A percentile compares a stretch with the other conserved stretches of the same genome.
Conservation (phyloP, 2,329 filamentous ascomycete species). For the Talaromyces islandicus region DNA sequence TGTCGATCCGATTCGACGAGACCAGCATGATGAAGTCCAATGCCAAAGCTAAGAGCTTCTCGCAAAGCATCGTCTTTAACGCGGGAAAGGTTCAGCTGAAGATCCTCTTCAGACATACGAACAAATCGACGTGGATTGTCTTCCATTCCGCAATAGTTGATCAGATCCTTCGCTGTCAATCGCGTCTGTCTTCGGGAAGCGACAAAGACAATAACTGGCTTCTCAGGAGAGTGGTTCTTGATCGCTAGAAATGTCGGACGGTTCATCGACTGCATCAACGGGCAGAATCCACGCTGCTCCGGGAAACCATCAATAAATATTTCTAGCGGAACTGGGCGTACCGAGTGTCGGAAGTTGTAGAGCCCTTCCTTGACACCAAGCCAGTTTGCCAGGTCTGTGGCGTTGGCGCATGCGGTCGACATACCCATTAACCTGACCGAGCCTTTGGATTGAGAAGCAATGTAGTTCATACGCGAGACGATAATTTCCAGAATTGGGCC, state of each 20-base stretch:
- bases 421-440: conserved; percentile 91
- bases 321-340: conserved; percentile 90
- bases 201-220: conserved; percentile 97
- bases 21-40: conserved; percentile 94
- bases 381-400: conserved; percentile 91
- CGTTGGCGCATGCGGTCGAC: conserved; percentile 97
- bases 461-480: conserved; percentile 92
- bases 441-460: conserved; percentile 85
- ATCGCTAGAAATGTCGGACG: conserved; percentile 92
- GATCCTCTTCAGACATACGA: conserved; percentile 88
- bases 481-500: conserved; percentile 98
- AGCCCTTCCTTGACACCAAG: conserved; percentile 90
- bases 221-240: conserved; percentile 91
- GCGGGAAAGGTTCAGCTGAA: conserved; percentile 77
- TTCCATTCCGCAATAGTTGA: conserved; percentile 97
- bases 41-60: conserved; percentile 94
- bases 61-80: conserved; percentile 91
- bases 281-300: conserved; percentile 89
- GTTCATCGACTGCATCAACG: conserved; percentile 99
- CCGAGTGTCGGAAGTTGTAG: conserved; percentile 96
- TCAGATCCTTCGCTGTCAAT: conserved; percentile 89
- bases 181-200: conserved; percentile 92
- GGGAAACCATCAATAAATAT: conserved; percentile 98
- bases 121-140: conserved; percentile 93
- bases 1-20: conserved; percentile 91